Evolutionary conservation across 257 asterid species (phyloP).

Genomic region (Solanum infundibuliforme): DNA sequence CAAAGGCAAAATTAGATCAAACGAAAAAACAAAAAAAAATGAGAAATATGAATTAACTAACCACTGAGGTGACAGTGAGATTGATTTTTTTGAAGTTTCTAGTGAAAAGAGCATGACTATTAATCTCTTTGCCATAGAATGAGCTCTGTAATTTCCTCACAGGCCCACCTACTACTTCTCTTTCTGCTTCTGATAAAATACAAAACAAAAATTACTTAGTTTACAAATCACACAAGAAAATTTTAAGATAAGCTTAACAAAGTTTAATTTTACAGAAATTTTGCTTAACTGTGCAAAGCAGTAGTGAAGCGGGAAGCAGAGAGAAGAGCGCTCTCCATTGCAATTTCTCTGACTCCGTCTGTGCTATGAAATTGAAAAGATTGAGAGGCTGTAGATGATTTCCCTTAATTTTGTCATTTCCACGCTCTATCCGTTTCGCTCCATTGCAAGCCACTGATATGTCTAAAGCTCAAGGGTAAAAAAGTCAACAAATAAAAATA

Average conservation of each 20-base stretch:
- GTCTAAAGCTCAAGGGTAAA: background rate
- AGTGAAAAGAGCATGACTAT: conserved; percentile 6
- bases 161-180: conserved; percentile 13
- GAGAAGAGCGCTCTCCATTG: conserved; percentile 40
- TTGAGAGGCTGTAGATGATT: background rate
- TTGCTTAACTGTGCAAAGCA: conserved; percentile 29
- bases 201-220: background rate
- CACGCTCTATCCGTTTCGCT: background rate
- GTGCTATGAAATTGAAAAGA: background rate
- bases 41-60: conserved; percentile 10
- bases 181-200: conserved; percentile 20
- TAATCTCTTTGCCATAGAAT: conserved; percentile 23
- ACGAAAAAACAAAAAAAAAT: background rate
- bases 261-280: background rate
- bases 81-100: conserved; percentile 20
- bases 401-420: background rate
- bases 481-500: background rate
- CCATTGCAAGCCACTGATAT: background rate
- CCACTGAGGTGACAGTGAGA: conserved; percentile 43
- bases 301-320: conserved; percentile 40
- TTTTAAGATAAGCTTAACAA: background rate
- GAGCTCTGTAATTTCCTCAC: conserved; percentile 22
- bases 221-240: background rate
- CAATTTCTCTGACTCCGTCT: background rate
- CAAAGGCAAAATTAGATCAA: background rate